phyloP scores from a whole-genome alignment of 306 rosid genomes.

The Lagenaria siceraria region DNA sequence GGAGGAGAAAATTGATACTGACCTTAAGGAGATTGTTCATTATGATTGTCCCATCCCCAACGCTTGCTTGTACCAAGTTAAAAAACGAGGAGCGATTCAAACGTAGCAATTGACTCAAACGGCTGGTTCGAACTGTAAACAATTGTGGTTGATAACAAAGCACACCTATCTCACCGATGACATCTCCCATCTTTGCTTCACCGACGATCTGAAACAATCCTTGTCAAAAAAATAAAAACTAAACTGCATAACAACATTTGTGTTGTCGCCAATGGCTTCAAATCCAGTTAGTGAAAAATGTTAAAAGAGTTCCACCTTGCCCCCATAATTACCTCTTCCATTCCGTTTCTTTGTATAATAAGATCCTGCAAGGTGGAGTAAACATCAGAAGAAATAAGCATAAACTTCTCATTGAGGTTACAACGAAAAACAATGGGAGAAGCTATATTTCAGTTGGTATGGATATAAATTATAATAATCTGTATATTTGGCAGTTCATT shows the following conservation, averaged over 20 bases:
- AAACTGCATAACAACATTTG: background rate
- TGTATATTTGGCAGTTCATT: background rate
- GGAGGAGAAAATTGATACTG: conserved; percentile 2
- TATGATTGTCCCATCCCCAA: conserved; percentile 79
- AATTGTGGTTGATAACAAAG: conserved; percentile 66
- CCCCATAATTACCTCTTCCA: conserved; percentile 42
- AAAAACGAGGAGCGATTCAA: conserved; percentile 47
- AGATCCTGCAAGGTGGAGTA: conserved; percentile 39
- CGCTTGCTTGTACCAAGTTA: conserved; percentile 39
- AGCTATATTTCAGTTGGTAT: background rate
- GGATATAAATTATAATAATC: background rate
- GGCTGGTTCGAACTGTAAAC: conserved; percentile 54
- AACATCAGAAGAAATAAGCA: background rate
- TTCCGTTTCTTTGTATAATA: conserved; percentile 26
- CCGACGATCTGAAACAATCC: conserved; percentile 39
- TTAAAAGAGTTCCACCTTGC: background rate
- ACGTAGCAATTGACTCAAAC: conserved; percentile 63
- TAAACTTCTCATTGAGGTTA: background rate
- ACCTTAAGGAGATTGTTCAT: conserved; percentile 92
- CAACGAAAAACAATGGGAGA: background rate
- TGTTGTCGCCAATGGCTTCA: background rate
- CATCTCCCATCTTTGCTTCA: conserved; percentile 35
- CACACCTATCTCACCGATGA: conserved; percentile 66
- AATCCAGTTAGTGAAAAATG: background rate
- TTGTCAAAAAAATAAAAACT: background rate